Percentiles rank a stretch among this genome's conserved stretches.
Conservation (phyloP, 2,329 filamentous ascomycete species). For the Zarea fungicola region DNA sequence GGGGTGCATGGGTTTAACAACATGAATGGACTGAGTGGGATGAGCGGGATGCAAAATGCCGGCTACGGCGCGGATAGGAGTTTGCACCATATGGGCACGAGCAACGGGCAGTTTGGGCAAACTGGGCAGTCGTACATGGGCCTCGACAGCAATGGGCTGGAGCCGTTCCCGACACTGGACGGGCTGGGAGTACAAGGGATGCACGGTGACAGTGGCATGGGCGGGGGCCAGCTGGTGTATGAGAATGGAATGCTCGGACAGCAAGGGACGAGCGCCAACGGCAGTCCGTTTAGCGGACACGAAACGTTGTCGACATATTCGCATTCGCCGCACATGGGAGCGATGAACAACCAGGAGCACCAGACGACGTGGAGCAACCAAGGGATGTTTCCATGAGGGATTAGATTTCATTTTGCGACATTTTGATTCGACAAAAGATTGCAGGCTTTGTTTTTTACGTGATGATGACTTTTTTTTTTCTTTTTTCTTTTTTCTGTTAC, state of each 20-base stretch:
- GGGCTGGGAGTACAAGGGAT: conserved; percentile 28
- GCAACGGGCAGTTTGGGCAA: conserved; percentile 21
- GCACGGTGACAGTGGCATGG: conserved; percentile 20
- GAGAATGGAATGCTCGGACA: conserved; percentile 26
- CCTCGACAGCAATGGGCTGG: conserved; percentile 17
- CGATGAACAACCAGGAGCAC: conserved; percentile 19
- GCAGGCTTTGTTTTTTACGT: background rate
- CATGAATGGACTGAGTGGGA: conserved; percentile 15
- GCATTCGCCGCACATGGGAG: conserved; percentile 28
- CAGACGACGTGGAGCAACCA: conserved; percentile 21
- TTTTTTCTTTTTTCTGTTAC: background rate
- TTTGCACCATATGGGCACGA: conserved; percentile 23
- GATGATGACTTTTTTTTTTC: background rate
- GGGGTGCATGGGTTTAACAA: conserved; percentile 17
- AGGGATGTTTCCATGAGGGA: conserved; percentile 10
- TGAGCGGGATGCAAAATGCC: conserved; percentile 11
- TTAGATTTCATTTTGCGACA: no score
- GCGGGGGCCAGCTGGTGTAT: conserved; percentile 25
- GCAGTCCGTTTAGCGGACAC: conserved; percentile 33
- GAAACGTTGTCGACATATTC: conserved; percentile 31
- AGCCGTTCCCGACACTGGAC: conserved; percentile 29
- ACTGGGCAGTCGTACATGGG: conserved; percentile 1
- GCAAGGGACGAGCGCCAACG: conserved; percentile 24
- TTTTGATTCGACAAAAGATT: background rate
- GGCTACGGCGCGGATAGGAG: conserved; percentile 20